Conservation (phyloP, 345 rosid species). For the Melastoma malabathricum region DNA sequence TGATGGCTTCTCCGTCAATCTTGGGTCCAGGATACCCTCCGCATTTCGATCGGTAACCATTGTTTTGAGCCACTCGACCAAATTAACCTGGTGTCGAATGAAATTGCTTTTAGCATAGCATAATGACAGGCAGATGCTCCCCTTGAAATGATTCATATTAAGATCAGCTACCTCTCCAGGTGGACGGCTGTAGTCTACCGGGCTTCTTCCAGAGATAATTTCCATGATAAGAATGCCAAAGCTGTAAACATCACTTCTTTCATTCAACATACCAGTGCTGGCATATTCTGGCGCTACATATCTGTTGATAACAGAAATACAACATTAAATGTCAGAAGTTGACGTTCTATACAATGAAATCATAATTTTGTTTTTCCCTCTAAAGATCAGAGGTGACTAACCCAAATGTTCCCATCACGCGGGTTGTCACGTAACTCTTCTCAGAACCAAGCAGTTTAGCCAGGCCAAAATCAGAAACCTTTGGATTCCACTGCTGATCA, state of each 20-base stretch:
- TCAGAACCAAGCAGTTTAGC: slow-evolving; percentile 87
- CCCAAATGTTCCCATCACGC: slow-evolving; percentile 74
- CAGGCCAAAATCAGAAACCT: slow-evolving; percentile 80
- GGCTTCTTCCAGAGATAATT: slow-evolving; percentile 74
- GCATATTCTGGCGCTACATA: slow-evolving; percentile 97
- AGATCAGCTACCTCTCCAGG: slow-evolving; percentile 48
- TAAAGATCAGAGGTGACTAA: background rate
- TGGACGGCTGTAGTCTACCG: slow-evolving; percentile 80
- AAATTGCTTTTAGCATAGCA: too few species aligned
- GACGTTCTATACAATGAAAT: too few species aligned
- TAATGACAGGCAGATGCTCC: background rate
- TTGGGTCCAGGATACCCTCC: slow-evolving; percentile 75
- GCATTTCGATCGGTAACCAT: slow-evolving; percentile 71
- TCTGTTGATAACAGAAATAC: slow-evolving; percentile 13
- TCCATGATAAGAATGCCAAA: slow-evolving; percentile 92
- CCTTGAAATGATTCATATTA: background rate
- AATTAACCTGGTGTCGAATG: slow-evolving; percentile 42
- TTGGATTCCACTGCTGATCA: slow-evolving; percentile 75
- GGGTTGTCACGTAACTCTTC: slow-evolving; percentile 77
- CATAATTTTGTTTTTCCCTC: too few species aligned
- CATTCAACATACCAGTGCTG: slow-evolving; percentile 92
- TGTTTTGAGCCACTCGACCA: slow-evolving; percentile 84
- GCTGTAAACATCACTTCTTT: slow-evolving; percentile 87
- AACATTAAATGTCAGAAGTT: too few species aligned
- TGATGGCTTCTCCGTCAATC: slow-evolving; percentile 62